Conservation (phyloP, 495 filamentous ascomycete genomes). For the Astrothelium subdiscretum region DNA sequence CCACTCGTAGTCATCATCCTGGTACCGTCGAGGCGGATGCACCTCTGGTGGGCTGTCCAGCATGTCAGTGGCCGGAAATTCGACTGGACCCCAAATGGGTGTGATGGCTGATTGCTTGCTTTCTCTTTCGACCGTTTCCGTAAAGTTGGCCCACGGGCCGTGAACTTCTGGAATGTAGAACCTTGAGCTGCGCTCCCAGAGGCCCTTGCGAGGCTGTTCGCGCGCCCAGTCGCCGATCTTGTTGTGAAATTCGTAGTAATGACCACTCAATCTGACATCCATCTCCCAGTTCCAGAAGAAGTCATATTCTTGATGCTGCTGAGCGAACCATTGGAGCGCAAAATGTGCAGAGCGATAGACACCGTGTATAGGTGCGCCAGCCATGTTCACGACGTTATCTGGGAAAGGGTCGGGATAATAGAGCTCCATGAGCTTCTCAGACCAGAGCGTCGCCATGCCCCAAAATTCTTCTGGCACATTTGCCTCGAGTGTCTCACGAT, state of each 20-base stretch:
- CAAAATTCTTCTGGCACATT: conserved; percentile 44
- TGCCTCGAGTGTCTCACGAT: conserved; percentile 37
- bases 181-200: conserved; percentile 37
- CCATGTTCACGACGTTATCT: conserved; percentile 28
- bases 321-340: conserved; percentile 45
- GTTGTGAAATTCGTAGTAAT: conserved; percentile 44
- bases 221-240: conserved; percentile 37
- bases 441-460: conserved; percentile 46
- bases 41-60: conserved; percentile 29
- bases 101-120: conserved; percentile 26
- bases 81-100: conserved; percentile 33
- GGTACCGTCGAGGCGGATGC: conserved; percentile 32
- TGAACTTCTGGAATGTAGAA: conserved; percentile 38
- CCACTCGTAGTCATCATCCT: conserved; percentile 42
- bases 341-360: conserved; percentile 31
- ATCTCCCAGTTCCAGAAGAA: conserved; percentile 54
- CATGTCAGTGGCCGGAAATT: conserved; percentile 25
- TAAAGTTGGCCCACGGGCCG: conserved; percentile 35
- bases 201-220: conserved; percentile 41
- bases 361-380: conserved; percentile 24
- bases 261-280: conserved; percentile 46
- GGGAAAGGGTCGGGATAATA: conserved; percentile 35
- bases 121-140: conserved; percentile 32
- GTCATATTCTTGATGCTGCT: conserved; percentile 47
- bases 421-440: conserved; percentile 34